These are phyloP conservation scores for Phytophthora colocasiae DNA, from an alignment of 352 stramenopile species.

Conservation along the genomic window DNA sequence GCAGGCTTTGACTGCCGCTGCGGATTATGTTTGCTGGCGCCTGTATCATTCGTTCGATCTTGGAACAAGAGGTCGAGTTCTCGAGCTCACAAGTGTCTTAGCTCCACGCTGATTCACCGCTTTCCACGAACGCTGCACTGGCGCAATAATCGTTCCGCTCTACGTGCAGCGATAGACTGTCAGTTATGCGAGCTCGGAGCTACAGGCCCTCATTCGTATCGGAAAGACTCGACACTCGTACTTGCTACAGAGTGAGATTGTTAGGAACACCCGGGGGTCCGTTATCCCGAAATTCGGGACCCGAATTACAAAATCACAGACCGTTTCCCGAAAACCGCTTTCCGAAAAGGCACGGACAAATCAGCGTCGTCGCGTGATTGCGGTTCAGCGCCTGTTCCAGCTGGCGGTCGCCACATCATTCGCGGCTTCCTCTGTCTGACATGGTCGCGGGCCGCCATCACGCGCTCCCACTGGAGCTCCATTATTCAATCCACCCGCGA, in stretches of 20 bases:
- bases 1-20: conserved; percentile 5
- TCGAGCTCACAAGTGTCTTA: too few species aligned
- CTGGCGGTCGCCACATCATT: conserved; percentile 42
- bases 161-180: conserved; percentile 4
- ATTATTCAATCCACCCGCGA: conserved; percentile 30
- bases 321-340: conserved; percentile 27
- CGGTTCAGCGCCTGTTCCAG: conserved; percentile 19
- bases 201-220: conserved; percentile 26
- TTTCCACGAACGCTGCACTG: neutral
- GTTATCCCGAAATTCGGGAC: too few species aligned
- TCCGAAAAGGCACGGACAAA: conserved; percentile 30
- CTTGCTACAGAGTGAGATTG: neutral
- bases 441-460: conserved; percentile 1
- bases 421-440: conserved; percentile 15
- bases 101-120: conserved; percentile 2
- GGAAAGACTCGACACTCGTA: conserved; percentile 30
- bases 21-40: conserved; percentile 27
- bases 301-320: conserved; percentile 21
- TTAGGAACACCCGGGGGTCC: conserved; percentile 1
- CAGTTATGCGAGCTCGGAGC: neutral
- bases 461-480: conserved; percentile 16
- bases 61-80: conserved; percentile 27
- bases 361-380: conserved; percentile 23
- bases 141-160: conserved; percentile 7
- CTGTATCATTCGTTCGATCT: conserved; percentile 39